A percentile compares a stretch with the other conserved stretches of the same genome.
Evolutionary conservation across 1,284 basidiomycete genomes (phyloP).

Genomic region (Ganoderma lingzhi): DNA sequence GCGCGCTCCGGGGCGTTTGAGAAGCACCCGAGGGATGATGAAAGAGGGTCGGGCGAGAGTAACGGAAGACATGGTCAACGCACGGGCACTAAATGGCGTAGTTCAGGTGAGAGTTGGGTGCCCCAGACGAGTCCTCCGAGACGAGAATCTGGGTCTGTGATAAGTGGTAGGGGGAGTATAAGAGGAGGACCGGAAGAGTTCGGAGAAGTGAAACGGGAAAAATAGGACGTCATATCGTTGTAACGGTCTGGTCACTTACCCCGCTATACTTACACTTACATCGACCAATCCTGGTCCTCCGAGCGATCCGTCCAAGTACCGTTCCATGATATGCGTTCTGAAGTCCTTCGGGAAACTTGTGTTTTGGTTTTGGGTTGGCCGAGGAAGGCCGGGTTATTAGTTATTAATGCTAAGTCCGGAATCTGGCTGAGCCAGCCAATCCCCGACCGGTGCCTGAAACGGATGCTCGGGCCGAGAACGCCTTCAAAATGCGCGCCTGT

Average conservation of each 20-base stretch:
- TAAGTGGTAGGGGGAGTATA: neutral
- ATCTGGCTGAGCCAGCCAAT: neutral
- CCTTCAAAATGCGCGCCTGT: neutral
- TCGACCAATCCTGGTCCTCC: neutral
- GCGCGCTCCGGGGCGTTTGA: constrained; percentile 22
- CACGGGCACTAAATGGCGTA: neutral
- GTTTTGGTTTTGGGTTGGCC: neutral
- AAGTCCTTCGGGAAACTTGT: too few species aligned
- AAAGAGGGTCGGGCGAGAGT: neutral
- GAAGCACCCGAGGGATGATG: neutral
- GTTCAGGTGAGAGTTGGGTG: neutral
- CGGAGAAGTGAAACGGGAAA: constrained; percentile 22
- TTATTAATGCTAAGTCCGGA: too few species aligned
- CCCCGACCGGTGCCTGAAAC: neutral
- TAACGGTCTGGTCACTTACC: neutral
- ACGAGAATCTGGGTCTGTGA: neutral
- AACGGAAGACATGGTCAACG: neutral
- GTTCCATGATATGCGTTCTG: neutral
- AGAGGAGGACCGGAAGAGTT: constrained; percentile 15
- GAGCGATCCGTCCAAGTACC: neutral
- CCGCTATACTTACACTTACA: neutral
- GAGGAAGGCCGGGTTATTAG: neutral
- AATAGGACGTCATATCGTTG: constrained; percentile 26
- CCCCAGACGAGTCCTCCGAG: constrained; percentile 10
- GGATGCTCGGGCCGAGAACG: neutral